Percentiles rank a stretch among this genome's conserved stretches.
Conservation (phyloP, 331 rosid species). For the Malus hybrid region DNA sequence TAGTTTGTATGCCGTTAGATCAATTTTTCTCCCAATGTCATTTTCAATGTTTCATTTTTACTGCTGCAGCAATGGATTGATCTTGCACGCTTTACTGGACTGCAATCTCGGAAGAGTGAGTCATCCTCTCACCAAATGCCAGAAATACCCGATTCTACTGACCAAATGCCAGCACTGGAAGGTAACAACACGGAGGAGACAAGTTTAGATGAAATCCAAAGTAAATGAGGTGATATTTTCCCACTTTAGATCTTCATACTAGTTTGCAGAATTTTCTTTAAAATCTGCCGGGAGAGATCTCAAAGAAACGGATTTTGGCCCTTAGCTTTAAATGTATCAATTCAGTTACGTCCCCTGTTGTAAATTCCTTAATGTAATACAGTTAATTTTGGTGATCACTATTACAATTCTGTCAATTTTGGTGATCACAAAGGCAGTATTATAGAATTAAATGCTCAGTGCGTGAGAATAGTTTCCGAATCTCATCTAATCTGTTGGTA, state of each 20-base stretch:
- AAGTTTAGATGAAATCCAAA: conserved; percentile 49
- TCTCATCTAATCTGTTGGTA: background rate
- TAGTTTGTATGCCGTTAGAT: background rate
- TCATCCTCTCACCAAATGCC: conserved; percentile 24
- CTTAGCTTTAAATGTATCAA: conserved; percentile 13
- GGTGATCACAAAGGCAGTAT: conserved; percentile 7
- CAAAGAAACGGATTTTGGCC: conserved; percentile 12
- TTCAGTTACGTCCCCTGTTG: conserved; percentile 7
- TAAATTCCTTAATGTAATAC: conserved; percentile 8
- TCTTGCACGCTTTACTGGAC: conserved; percentile 70
- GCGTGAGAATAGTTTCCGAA: background rate
- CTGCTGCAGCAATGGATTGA: conserved; percentile 96
- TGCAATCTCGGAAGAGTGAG: conserved; percentile 62
- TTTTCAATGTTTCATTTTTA: conserved; percentile 2
- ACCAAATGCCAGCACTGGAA: conserved; percentile 36
- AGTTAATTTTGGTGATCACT: background rate
- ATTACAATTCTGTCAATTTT: conserved; percentile 3
- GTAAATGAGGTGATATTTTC: conserved; percentile 37
- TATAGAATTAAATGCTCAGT: background rate
- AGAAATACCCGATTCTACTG: conserved; percentile 48
- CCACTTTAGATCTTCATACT: conserved; percentile 4
- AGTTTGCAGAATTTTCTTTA: conserved; percentile 21
- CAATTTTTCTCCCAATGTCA: background rate
- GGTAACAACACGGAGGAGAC: conserved; percentile 60
- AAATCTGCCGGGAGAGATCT: conserved; percentile 21